These are phyloP conservation scores for Populus hybrid DNA, from an alignment of 441 rosid genomes.

Conservation along the genomic window DNA sequence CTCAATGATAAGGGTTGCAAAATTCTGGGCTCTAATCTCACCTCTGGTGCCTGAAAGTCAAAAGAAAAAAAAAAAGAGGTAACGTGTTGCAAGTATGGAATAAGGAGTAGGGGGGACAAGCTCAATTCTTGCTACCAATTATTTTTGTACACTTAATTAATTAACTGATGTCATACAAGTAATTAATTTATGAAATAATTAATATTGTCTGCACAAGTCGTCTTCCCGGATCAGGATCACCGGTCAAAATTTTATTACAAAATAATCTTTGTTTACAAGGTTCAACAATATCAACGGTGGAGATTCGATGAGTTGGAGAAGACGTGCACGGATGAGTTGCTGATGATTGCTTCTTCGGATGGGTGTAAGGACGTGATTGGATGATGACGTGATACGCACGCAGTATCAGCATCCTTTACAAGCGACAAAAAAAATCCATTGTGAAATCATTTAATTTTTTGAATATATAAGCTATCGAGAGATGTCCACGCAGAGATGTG, in stretches of 20 bases:
- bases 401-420: constrained; percentile 4
- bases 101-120: too few species aligned
- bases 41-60: neutral
- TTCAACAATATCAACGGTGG: constrained; percentile 1
- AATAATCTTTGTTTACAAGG: neutral
- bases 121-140: too few species aligned
- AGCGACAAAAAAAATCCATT: constrained; percentile 26
- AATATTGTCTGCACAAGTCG: too few species aligned
- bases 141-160: too few species aligned
- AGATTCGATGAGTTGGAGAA: neutral
- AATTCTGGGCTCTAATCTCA: neutral
- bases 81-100: too few species aligned
- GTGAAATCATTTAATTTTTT: constrained; percentile 6
- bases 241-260: neutral
- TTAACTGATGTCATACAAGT: too few species aligned
- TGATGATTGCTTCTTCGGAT: neutral
- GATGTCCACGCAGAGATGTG: neutral
- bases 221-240: too few species aligned
- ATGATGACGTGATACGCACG: constrained; percentile 36
- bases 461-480: neutral
- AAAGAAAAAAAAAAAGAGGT: too few species aligned
- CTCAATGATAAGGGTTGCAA: neutral
- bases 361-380: constrained; percentile 16
- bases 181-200: too few species aligned
- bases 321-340: neutral